These are phyloP conservation scores for Nicotiana tomentosiformis DNA, from an alignment of 257 asterid genomes.

Conservation along the genomic window DNA sequence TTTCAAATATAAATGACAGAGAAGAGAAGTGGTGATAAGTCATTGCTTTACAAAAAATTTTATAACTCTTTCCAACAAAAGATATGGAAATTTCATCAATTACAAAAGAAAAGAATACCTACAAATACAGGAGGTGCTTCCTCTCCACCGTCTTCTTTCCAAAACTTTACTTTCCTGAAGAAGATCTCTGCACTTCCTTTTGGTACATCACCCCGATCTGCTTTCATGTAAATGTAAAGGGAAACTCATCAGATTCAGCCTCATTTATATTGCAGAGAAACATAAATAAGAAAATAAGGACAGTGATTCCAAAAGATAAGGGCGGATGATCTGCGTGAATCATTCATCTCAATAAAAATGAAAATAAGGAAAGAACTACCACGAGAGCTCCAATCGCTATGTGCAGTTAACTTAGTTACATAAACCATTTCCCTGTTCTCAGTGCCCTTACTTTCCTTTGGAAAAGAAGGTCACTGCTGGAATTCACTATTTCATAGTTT, in stretches of 20 bases:
- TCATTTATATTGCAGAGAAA: background rate
- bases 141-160: constrained; percentile 97
- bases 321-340: background rate
- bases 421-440: background rate
- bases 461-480: background rate
- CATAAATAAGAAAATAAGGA: background rate
- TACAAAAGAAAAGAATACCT: constrained; percentile 45
- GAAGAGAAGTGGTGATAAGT: background rate
- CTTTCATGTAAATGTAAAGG: constrained; percentile 2
- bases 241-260: constrained; percentile 5
- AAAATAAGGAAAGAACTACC: background rate
- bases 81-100: background rate
- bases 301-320: background rate
- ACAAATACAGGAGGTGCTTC: constrained; percentile 99
- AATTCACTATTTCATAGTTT: background rate
- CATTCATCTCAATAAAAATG: background rate
- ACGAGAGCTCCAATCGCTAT: background rate
- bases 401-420: background rate
- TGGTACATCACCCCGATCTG: constrained; percentile 92
- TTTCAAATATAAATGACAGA: background rate
- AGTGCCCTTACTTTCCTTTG: background rate
- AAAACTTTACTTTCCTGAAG: constrained; percentile 98
- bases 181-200: constrained; percentile 98
- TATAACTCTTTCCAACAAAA: background rate
- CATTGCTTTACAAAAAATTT: background rate